Evolutionary conservation across 768 basidiomycete genomes (phyloP).

Genomic region (Russula griseocarnosa): DNA sequence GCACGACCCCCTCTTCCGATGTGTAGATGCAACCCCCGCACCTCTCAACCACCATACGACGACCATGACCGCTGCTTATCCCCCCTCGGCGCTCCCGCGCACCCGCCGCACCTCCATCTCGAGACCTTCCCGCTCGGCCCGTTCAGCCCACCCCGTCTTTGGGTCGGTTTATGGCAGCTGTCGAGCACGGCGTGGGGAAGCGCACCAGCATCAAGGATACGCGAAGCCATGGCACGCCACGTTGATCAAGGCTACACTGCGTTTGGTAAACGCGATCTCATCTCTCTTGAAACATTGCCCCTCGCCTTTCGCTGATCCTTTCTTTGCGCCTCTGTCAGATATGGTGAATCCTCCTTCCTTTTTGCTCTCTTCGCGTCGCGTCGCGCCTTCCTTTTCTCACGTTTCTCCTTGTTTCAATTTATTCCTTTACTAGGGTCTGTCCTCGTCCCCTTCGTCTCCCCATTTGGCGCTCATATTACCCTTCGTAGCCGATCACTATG

Average conservation of each 20-base stretch:
- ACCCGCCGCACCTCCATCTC: neutral
- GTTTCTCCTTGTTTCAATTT: neutral
- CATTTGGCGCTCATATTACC: slow-evolving; percentile 11
- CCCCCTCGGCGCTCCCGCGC: neutral
- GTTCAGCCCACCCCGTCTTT: slow-evolving; percentile 57
- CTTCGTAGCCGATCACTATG: slow-evolving; percentile 78
- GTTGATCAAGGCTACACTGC: slow-evolving; percentile 59
- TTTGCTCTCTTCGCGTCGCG: neutral
- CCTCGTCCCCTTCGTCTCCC: neutral
- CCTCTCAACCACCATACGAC: too few species aligned
- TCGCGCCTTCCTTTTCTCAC: neutral
- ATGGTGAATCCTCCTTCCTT: slow-evolving; percentile 45
- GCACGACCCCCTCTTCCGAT: too few species aligned
- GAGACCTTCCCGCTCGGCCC: slow-evolving; percentile 56
- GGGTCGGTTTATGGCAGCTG: slow-evolving; percentile 82
- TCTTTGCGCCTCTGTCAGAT: slow-evolving; percentile 37
- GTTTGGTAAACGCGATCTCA: slow-evolving; percentile 45
- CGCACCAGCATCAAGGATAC: slow-evolving; percentile 59
- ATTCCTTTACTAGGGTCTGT: neutral
- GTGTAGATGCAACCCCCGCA: neutral
- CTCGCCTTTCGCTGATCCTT: slow-evolving; percentile 4
- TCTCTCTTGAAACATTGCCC: slow-evolving; percentile 2
- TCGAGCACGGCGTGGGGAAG: slow-evolving; percentile 85
- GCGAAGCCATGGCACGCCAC: slow-evolving; percentile 62
- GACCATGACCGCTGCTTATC: neutral